Conservation (phyloP, 1,284 basidiomycete species). For the Trichosporon sp. region DNA sequence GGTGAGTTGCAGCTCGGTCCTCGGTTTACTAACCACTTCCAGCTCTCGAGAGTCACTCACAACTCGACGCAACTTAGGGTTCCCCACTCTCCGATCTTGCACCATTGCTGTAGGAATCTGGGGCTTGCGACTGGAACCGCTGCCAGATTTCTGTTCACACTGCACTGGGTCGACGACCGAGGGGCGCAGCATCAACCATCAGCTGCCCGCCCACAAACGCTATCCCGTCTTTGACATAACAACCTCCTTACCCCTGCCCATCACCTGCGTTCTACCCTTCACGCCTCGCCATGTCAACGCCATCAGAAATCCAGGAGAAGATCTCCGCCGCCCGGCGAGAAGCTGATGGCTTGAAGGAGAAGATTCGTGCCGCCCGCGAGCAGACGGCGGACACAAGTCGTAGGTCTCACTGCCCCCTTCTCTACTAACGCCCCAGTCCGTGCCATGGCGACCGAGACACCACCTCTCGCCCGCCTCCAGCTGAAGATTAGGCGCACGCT, state of each 20-base stretch:
- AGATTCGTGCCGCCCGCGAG: slow-evolving; percentile 90
- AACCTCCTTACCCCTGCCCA: neutral
- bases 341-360: slow-evolving; percentile 94
- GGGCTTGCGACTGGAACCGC: neutral
- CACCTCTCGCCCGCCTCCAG: slow-evolving; percentile 87
- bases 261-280: neutral
- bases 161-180: neutral
- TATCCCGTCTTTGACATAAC: neutral
- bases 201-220: neutral
- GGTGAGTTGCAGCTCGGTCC: slow-evolving; percentile 1
- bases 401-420: slow-evolving; percentile 54
- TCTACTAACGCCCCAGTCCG: slow-evolving; percentile 58
- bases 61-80: neutral
- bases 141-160: neutral
- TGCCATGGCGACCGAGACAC: slow-evolving; percentile 93
- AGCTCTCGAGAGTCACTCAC: neutral
- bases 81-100: neutral
- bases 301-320: slow-evolving; percentile 83
- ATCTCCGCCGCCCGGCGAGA: slow-evolving; percentile 95
- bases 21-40: slow-evolving; percentile 3
- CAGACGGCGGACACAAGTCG: slow-evolving; percentile 92
- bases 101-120: neutral
- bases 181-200: neutral
- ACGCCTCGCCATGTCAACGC: slow-evolving; percentile 8
- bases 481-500: slow-evolving; percentile 93